A percentile compares a stretch with the other conserved stretches of the same genome.
Conservation (phyloP, 1,284 basidiomycete genomes). For the Gastroboletus turbinatus region DNA sequence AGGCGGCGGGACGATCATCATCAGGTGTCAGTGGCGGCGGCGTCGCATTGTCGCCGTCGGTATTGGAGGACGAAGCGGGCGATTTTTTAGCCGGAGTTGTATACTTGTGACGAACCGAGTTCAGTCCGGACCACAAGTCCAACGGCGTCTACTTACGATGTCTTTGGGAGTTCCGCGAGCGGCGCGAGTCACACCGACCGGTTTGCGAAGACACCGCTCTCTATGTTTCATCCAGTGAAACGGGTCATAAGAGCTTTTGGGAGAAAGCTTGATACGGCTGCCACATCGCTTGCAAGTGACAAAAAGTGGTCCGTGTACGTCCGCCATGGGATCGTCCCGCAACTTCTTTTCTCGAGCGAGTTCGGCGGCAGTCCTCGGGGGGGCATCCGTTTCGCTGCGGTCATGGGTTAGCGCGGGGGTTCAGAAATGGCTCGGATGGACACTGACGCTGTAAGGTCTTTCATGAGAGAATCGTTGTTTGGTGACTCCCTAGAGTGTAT, state of each 20-base stretch:
- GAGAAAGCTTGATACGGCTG: constrained; percentile 60
- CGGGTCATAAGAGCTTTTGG: constrained; percentile 62
- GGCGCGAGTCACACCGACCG: constrained; percentile 19
- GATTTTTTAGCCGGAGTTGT: constrained; percentile 25
- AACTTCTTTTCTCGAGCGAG: constrained; percentile 47
- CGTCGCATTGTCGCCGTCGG: constrained; percentile 29
- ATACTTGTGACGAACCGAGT: constrained; percentile 11
- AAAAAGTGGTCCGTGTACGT: constrained; percentile 49
- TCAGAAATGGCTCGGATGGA: not conserved
- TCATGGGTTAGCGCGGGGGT: constrained; percentile 11
- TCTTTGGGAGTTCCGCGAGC: constrained; percentile 20
- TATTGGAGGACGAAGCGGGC: constrained; percentile 31
- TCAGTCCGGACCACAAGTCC: not conserved
- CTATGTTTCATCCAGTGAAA: constrained; percentile 69
- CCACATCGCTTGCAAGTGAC: constrained; percentile 60
- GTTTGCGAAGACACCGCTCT: constrained; percentile 49
- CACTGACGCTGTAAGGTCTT: constrained; percentile 21
- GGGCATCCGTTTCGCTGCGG: constrained; percentile 23
- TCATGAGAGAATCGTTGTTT: constrained; percentile 20
- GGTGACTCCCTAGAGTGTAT: constrained; percentile 27
- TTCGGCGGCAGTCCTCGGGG: constrained; percentile 33
- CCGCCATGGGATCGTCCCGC: constrained; percentile 49
- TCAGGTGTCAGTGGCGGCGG: constrained; percentile 40
- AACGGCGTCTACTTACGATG: constrained; percentile 19
- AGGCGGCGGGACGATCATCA: constrained; percentile 31